phyloP scores from a whole-genome alignment of 2,329 filamentous ascomycete genomes.

The Xylaria polymorpha region DNA sequence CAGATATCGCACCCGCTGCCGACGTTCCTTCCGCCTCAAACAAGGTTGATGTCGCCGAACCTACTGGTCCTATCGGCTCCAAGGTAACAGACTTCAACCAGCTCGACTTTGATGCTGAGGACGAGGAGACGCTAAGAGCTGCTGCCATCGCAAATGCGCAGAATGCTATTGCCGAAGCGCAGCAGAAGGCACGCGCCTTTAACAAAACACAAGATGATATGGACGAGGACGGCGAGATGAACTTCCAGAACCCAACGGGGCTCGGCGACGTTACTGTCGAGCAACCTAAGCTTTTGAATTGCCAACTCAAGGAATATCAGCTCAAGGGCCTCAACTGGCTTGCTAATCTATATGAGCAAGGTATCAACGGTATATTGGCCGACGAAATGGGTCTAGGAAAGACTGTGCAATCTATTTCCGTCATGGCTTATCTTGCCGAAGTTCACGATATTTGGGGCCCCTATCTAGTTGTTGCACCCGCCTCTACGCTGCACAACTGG shows the following conservation, averaged over 20 bases:
- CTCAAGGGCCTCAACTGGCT: conserved; percentile 99
- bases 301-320: conserved; percentile 98
- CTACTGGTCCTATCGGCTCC: conserved; percentile 64
- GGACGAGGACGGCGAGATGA: conserved; percentile 97
- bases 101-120: conserved; percentile 94
- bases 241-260: conserved; percentile 98
- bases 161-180: conserved; percentile 92
- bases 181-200: conserved; percentile 92
- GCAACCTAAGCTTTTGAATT: conserved; percentile 92
- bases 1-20: conserved; percentile 71
- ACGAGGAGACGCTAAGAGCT: conserved; percentile 81
- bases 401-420: conserved; percentile 97
- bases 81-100: conserved; percentile 96
- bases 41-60: conserved; percentile 63
- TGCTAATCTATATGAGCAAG: conserved; percentile 98
- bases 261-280: conserved; percentile 93
- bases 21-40: conserved; percentile 56
- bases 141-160: conserved; percentile 97
- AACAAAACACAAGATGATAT: conserved; percentile 78
- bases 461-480: conserved; percentile 94
- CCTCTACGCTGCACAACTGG: conserved; percentile 98
- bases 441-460: conserved; percentile 98
- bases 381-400: conserved; percentile 99
- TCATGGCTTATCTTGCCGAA: conserved; percentile 98
- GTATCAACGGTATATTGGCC: conserved; percentile 98